Evolutionary conservation across 148 eudicot genomes (phyloP), one percentile per base, ranked within the genome.

Genomic region (Dysphania ambrosioides): DNA sequence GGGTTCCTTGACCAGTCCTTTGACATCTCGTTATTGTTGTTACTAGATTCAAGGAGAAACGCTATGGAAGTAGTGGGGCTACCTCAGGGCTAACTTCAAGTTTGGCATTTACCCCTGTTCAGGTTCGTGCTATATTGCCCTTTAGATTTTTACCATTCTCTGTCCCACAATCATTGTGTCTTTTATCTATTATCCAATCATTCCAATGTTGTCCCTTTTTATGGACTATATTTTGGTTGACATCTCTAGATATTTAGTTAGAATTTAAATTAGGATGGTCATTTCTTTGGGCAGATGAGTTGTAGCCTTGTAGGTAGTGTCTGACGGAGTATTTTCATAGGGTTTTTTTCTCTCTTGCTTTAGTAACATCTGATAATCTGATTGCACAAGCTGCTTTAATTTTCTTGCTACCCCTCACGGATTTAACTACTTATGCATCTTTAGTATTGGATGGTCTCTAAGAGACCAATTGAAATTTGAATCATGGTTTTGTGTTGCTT

Each of bases 71-170:
- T 71, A 82, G 97, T 85, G 97, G 97, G 31, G 86, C 85, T 77
- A 90, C 97, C 74, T 95, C 99, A 21, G 99, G 99, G 53, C 82
- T 95, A 70, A 90, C 99, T 74, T 95, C 99, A 64, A 95, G 99
- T 81, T 86, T 95, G 84, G 99, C 99, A 76, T 95, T 95, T 70
- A 95, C 99, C 42, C 99, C 99, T 64, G 99, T 95, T 62, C 99
- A 95, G 96, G 99, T 95, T 27, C 35, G 66, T 75, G 49, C 56
- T 57, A n/a, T 75, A 8, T 68, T 70, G 40, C n/a, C 11, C 59
- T 79, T 56, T 49, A 47, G 6, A 75, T 19, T 38, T 61, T 41
- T 53, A 23, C 11, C 0, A 31, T 62, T 7, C 16, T 30, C 8
- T 31, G n/a, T 31, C 38, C 30, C 66, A 30, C 38, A 30, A 61